Evolutionary conservation across 129 eudicot genomes (phyloP), one percentile per base, ranked within the genome.

Genomic region (Logfia minima): DNA sequence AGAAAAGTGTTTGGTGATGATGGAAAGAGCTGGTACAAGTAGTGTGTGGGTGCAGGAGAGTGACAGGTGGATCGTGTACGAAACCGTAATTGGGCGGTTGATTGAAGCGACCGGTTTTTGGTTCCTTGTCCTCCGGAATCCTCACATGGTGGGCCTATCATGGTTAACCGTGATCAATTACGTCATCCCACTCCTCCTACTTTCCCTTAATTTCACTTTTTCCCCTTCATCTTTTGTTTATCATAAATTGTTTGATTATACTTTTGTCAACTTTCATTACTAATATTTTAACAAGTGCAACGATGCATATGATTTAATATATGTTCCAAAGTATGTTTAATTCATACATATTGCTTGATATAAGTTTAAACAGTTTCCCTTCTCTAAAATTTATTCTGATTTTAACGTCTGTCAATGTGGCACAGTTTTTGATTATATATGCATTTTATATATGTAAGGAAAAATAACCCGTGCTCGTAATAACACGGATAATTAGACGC

Each of bases 51-150:
- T 4, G 60, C 10, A 8, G 67, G 31, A 63, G 58, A 29, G 67
- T 72, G 83, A 71, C 29, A 58, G 71, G 74, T 39, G 35, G 75
- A 81, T 28, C 8, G 62, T 68, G 84, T 81, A 81, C 84, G 84
- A 80, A 68, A 68, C 80, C 84, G 80, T 80, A 80, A n/a, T 22
- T 39, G 71, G 62, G 76, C 80, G 80, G 84, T 81, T 81, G 76
- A 75, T 68, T 73, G 83, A 73, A 34, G 37, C 22, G 32, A 73
- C 74, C 8, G 48, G 71, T 59, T 43, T 66, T 74, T 43, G 81
- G 79, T 67, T 31, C 69, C 48, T 66, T 3, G 59, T 18, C 37
- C 58, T 43, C 6, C n/a, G 55, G 55, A 48, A 56, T 56, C 53
- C 21, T 21, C 80, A 77, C 75, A 53, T 77, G 80, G 80, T 23